Conservation (phyloP, 2,329 filamentous ascomycete species). For the Pseudocercospora crystallina region DNA sequence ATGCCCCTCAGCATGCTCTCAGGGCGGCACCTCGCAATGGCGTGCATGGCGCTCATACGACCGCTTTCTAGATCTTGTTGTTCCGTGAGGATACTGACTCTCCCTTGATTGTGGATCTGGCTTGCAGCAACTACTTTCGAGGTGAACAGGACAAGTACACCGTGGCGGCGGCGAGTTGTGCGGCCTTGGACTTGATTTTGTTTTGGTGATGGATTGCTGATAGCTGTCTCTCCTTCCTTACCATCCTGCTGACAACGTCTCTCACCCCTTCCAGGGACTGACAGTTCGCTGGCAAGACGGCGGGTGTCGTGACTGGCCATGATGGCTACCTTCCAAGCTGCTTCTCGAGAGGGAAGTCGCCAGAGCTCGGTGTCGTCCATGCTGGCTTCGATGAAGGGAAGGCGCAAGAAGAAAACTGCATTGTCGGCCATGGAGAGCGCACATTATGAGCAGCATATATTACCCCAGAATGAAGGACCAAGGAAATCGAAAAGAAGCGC, state of each 20-base stretch:
- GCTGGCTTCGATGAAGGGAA: background rate
- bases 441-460: background rate
- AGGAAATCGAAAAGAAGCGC: background rate
- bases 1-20: too few species aligned
- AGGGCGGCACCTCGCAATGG: too few species aligned
- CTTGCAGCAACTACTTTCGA: too few species aligned
- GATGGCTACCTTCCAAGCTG: background rate
- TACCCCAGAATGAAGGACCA: background rate
- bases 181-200: too few species aligned
- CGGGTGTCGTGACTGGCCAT: background rate
- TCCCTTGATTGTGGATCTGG: too few species aligned
- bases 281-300: background rate
- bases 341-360: conserved; percentile 2
- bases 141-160: too few species aligned
- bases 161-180: too few species aligned
- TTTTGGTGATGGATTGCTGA: background rate
- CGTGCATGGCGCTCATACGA: too few species aligned
- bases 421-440: background rate
- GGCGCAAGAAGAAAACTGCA: background rate
- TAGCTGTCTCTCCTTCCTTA: background rate
- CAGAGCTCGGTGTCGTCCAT: background rate
- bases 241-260: background rate
- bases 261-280: background rate
- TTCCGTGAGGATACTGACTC: too few species aligned
- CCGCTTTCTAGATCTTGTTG: too few species aligned